Percentiles rank a stretch among this genome's conserved stretches.
Conservation (phyloP, 108 stramenopile genomes). For the Pseudonitzschia multistriata region DNA sequence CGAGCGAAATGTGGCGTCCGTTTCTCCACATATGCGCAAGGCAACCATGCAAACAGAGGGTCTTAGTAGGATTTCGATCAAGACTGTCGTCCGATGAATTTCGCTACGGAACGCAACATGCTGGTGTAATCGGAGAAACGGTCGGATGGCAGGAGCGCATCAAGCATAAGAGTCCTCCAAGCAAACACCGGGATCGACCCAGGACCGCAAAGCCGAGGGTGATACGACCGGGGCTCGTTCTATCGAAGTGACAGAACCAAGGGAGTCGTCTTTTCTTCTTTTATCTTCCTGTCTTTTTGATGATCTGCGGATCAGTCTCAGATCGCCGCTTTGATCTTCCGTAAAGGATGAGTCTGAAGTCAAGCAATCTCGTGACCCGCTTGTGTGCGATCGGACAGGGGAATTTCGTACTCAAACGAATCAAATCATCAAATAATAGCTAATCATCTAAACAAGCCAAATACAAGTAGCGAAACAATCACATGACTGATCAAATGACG, state of each 20-base stretch:
- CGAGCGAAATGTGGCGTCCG: constrained; percentile 10
- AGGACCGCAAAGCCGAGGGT: constrained; percentile 41
- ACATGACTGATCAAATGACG: too few species aligned
- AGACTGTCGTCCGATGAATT: constrained; percentile 5
- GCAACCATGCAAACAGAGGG: constrained; percentile 74
- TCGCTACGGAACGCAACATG: constrained; percentile 17
- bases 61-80: constrained; percentile 25
- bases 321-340: constrained; percentile 42
- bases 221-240: constrained; percentile 41
- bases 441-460: constrained; percentile 1
- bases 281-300: constrained; percentile 48
- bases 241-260: constrained; percentile 23
- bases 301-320: constrained; percentile 63
- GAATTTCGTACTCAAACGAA: not conserved
- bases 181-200: constrained; percentile 39
- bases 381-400: constrained; percentile 68
- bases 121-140: constrained; percentile 19
- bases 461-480: not conserved
- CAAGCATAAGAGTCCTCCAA: constrained; percentile 15
- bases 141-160: constrained; percentile 10
- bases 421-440: not conserved
- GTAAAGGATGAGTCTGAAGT: constrained; percentile 15
- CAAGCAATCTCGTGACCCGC: constrained; percentile 72
- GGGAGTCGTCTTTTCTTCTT: constrained; percentile 33
- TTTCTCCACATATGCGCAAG: constrained; percentile 34